Evolutionary conservation across 2,329 filamentous ascomycete genomes (phyloP), one percentile per base, ranked within the genome.

Genomic region (Anthostomella pinea): DNA sequence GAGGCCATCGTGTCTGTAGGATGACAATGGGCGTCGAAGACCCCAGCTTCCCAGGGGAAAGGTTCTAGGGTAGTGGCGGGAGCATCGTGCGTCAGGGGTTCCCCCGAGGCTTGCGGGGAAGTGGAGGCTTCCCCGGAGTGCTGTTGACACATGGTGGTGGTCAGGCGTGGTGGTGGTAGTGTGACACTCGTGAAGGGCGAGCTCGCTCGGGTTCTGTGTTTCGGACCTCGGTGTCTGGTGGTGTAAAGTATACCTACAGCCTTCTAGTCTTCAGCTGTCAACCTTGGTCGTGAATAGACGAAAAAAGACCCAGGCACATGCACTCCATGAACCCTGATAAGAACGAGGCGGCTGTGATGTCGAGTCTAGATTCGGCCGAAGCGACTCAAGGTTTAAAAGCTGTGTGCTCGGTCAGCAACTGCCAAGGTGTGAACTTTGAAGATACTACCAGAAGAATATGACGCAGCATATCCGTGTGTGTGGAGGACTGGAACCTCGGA

Each of bases 11-110:
- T 87, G 60, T 91, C 86, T 18, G 86, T 91, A 4, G 86, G 86
- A 58, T 93, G 87, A 61, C 87, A 91, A 66, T 93, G 87, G 15
- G 87, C 85, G 57, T 93, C 87, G 56, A 74, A 86, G 41, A 87
- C 69, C 31, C 81, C 82, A 20, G 82, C 62, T 38, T 83, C 71
- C 85, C 85, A 89, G 9, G 85, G 85, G 49, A 83, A 81, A 17
- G 63, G 55, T 35, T 62, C 57, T 19, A 25, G 16, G 8, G 30
- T 13, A 19, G 24, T 21, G 22, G 25, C 38, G 19, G 30, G 18
- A 11, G 8, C 33, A 35, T 41, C 19, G 8, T 45, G 32, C 13
- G 15, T 37, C 44, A 19, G 17, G 25, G 29, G 22, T n/a, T 30
- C 34, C 29, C 14, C 41, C 15, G 41, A 18, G 14, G 24, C 16